Evolutionary conservation across 2,329 filamentous ascomycete species (phyloP).

Genomic region (Sporothrix dimorphospora): DNA sequence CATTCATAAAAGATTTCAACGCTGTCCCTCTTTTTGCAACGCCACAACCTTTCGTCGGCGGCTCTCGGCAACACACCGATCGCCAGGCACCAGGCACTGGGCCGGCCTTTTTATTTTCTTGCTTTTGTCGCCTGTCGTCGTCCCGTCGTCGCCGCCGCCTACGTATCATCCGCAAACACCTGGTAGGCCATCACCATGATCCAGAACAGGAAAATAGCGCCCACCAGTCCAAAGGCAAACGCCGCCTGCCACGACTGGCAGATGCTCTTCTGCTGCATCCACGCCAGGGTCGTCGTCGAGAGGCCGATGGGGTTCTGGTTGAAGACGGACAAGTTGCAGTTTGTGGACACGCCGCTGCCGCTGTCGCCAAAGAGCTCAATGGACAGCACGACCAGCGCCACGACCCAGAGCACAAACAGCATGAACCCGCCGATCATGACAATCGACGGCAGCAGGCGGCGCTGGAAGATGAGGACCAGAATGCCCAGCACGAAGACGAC

Average conservation of each 20-base stretch:
- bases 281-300: slow-evolving; percentile 60
- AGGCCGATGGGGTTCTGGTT: slow-evolving; percentile 54
- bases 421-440: slow-evolving; percentile 68
- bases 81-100: background rate
- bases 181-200: slow-evolving; percentile 70
- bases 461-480: slow-evolving; percentile 64
- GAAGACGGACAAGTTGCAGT: slow-evolving; percentile 63
- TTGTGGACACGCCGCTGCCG: slow-evolving; percentile 58
- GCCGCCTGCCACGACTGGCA: slow-evolving; percentile 68
- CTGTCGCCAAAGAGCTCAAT: slow-evolving; percentile 66
- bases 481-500: slow-evolving; percentile 69
- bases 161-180: slow-evolving; percentile 53
- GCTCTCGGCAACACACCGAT: background rate
- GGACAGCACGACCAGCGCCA: slow-evolving; percentile 63
- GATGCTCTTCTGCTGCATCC: slow-evolving; percentile 65
- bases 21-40: background rate
- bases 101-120: too few relatives aligned
- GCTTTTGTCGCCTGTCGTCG: too few relatives aligned
- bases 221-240: slow-evolving; percentile 65
- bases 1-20: background rate
- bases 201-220: slow-evolving; percentile 65
- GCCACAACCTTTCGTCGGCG: background rate
- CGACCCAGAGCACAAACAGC: slow-evolving; percentile 69
- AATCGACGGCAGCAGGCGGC: slow-evolving; percentile 63
- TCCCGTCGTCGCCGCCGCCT: background rate